Evolutionary conservation across 805 yeast genomes (phyloP), one percentile per base, ranked within the genome.

Genomic region (Candida gorgasii): DNA sequence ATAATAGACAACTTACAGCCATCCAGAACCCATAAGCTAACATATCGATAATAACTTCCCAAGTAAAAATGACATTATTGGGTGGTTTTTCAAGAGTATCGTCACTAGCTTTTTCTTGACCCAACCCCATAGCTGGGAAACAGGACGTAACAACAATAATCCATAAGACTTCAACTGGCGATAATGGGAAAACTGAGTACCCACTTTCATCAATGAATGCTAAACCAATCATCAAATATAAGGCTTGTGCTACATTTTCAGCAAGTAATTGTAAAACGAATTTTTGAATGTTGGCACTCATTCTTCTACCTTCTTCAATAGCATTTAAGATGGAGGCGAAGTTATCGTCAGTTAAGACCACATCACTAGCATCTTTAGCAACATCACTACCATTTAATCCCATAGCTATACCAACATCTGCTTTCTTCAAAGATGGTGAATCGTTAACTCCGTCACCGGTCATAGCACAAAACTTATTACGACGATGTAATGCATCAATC

Each of bases 351-450:
- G 84, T 75, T 39, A 85, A 71, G 13, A 85, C 86, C 60, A 85
- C 83, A 60, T 85, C 92, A 34, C 86, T 74, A 5, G 89, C 89
- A 59, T 84, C 88, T 59, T 85, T 85, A n/a, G 92, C 92, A 30
- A 85, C 92, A 66, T 85, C 92, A 9, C 87, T 80, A 4, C 92
- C 92, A 47, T 83, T 78, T 24, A 64, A 51, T 36, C 92, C 92
- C 92, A 85, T 85, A 8, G 92, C 89, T 60, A 85, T 84, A 50
- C 92, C 92, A 43, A 85, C 87, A 61, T 85, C 89, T 3, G 92
- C 84, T 49, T 72, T 79, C 59, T 84, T 84, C 62, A 85, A 68
- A 26, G 86, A 78, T 18, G 92, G 92, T 2, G 89, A 83, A 58
- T 85, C 92, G 59, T 85, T 85, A 34, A 85, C 90, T 49, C 92